Evolutionary conservation across 1,284 basidiomycete genomes (phyloP), one percentile per base, ranked within the genome.

Genomic region (Bondarzewia mesenterica): DNA sequence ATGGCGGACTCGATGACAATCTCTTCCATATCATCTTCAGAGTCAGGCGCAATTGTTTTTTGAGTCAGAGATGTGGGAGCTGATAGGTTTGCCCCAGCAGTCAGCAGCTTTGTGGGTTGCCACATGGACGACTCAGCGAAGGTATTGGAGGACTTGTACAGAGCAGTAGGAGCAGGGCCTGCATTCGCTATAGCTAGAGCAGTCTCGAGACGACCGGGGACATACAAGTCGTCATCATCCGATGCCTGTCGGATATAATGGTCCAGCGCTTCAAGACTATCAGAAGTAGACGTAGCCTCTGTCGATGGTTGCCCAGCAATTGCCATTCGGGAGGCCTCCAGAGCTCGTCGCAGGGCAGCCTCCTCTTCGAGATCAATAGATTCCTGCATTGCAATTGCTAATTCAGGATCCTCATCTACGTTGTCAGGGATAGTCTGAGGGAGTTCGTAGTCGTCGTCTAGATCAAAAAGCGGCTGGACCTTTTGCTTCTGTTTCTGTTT

Each of bases 171-270:
- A 22, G 63, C 61, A 20, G 70, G 69, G 8, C 69, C 70, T 10
- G 80, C 71, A 47, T 77, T 78, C 5, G 75, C 85, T 39, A 86
- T 78, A 8, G 81, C 72, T 25, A 87, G 62, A 1, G 75, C 79
- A 1, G 81, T 84, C 54, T 79, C 78, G 20, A 87, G 63, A 20
- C 80, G 70, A 27, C 70, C 78, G 0, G 73, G 74, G 7, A 73
- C 67, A 18, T 71, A 67, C 23, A 74, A 63, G 26, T 70, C 65
- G 15, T 65, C 67, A 32, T 73, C 66, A 5, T 56, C 61, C 43
- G 60, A 62, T 18, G 38, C 15, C 1, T 42, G 47, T 22, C 39
- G 35, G 42, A 40, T 46, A 37, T 23, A 6, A 29, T 16, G 32
- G 29, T 51, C 44, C 3, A 53, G 7, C 44, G 46, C 43, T 47